phyloP scores from a whole-genome alignment of 176 grass and related monocot species.

The Pontederia crassipes region DNA sequence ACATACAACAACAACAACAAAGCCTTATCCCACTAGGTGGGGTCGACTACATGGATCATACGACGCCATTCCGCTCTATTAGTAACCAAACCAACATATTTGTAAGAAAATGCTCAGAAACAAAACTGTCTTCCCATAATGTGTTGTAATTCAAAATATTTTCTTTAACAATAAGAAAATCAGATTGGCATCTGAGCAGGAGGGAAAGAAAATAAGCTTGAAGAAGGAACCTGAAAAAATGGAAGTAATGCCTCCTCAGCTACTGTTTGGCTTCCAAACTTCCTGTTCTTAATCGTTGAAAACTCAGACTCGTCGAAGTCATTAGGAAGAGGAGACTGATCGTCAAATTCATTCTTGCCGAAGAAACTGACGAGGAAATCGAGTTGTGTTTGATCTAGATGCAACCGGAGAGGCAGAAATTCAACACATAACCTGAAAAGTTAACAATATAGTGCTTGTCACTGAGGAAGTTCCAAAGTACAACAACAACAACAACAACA shows the following conservation, averaged over 20 bases:
- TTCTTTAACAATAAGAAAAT: too few relatives aligned
- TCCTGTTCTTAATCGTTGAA: conserved; percentile 24
- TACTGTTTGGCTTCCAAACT: conserved; percentile 36
- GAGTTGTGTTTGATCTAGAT: conserved; percentile 94
- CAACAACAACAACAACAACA: too few relatives aligned
- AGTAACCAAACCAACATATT: too few relatives aligned
- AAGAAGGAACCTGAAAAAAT: conserved; percentile 84
- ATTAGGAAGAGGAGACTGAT: conserved; percentile 24
- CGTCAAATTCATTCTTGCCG: conserved; percentile 36
- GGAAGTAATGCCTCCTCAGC: conserved; percentile 86
- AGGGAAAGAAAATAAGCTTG: conserved; percentile 3
- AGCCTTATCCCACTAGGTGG: too few relatives aligned
- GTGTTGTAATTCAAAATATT: too few relatives aligned
- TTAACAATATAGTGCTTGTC: neutral
- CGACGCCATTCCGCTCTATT: too few relatives aligned
- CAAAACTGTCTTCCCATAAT: too few relatives aligned
- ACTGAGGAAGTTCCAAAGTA: too few relatives aligned
- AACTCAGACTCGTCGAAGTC: conserved; percentile 34
- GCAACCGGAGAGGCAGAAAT: conserved; percentile 75
- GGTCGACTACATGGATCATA: too few relatives aligned
- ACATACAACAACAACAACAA: too few relatives aligned
- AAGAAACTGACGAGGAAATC: conserved; percentile 86
- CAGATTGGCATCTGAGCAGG: neutral
- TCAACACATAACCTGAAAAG: conserved; percentile 66
- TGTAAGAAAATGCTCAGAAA: too few relatives aligned